Percentiles rank a stretch among this genome's conserved stretches.
phyloP scores from a whole-genome alignment of 2,329 filamentous ascomycete species.

The Drechslerella coelobrocha region DNA sequence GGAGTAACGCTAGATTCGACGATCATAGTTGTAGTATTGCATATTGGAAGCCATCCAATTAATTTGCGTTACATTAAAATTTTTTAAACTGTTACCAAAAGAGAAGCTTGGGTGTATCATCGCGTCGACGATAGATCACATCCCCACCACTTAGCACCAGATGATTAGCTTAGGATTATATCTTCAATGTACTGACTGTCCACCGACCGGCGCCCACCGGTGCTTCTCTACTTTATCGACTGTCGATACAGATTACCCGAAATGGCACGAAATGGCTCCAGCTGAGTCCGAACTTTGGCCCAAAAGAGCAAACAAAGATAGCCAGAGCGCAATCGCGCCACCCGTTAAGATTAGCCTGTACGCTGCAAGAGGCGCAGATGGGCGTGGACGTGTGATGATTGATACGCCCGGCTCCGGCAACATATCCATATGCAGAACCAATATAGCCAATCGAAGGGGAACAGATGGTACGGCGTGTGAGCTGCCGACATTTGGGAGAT shows the following conservation, averaged over 20 bases:
- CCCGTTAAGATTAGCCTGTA: constrained; percentile 25
- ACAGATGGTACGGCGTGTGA: constrained; percentile 32
- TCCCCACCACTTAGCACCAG: neutral
- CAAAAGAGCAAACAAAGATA: neutral
- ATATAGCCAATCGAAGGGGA: constrained; percentile 39
- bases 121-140: neutral
- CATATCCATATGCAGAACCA: constrained; percentile 8
- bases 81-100: neutral
- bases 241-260: neutral
- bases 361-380: constrained; percentile 17
- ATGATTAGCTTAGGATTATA: neutral
- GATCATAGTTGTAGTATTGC: neutral
- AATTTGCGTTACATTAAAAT: neutral
- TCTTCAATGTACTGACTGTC: neutral
- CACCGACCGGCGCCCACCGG: neutral
- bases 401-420: constrained; percentile 32
- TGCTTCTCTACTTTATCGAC: constrained; percentile 5
- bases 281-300: neutral
- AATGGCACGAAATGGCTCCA: neutral
- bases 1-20: neutral
- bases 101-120: neutral
- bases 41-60: neutral
- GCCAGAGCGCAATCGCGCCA: neutral
- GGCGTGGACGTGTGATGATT: constrained; percentile 26
- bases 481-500: neutral